Evolutionary conservation across 345 rosid genomes (phyloP), one percentile per base, ranked within the genome.

Genomic region (Moringa oleifera): DNA sequence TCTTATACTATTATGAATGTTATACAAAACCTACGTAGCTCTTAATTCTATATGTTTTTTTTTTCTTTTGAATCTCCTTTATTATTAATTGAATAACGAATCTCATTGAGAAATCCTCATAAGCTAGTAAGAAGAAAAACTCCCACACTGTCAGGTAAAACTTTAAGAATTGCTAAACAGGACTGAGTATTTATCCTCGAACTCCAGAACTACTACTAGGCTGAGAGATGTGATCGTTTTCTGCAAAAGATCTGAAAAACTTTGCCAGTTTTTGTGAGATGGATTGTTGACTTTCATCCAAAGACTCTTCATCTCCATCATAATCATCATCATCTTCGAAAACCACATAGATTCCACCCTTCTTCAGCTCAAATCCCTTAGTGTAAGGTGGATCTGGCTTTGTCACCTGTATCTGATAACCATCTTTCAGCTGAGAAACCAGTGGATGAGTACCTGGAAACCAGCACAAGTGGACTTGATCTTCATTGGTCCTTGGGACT

Each of bases 401-500:
- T 5, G 15, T 45, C 25, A 83, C 69, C 64, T 67, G 70, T 53
- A 83, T 68, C 64, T 25, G 65, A 56, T 47, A 71, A 18, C 83
- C 89, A 51, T 74, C 70, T 52, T 59, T 53, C 33, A 28, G 8
- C 33, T 28, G 33, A 6, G 17, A 45, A 65, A 86, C 83, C 51
- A 82, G 57, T 0, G 79, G 80, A 37, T 46, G 59, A 15, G 6
- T 12, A 16, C 33, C 68, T 1, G 85, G 61, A 71, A 67, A 86
- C 8, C 89, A 72, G 64, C 81, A 72, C 47, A 87, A 53, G 81
- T 80, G 73, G 25, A 90, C 73, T 25, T 87, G 86, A 66, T 81
- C 83, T 23, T 64, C 54, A 51, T 73, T 63, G 18, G 76, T 70
- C 25, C 53, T 68, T 0, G 91, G 88, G 49, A 87, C 79, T 58